Evolutionary conservation across 768 basidiomycete genomes (phyloP), one percentile per base, ranked within the genome.

Genomic region (Lentinus tigrinus): DNA sequence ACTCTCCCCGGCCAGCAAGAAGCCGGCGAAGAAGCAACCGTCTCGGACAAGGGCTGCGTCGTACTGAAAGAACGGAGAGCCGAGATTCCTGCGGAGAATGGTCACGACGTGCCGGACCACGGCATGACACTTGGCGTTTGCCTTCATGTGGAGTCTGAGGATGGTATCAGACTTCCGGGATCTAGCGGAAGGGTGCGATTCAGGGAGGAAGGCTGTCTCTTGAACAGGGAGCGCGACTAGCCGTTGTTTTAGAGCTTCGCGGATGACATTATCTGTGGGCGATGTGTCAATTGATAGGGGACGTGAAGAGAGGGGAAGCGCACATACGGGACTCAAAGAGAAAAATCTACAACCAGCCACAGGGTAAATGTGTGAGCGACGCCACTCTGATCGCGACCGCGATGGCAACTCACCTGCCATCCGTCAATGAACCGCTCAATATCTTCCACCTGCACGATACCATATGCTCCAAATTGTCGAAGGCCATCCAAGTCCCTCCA

Each of bases 11-110:
- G 89, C 90, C 6, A 92, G 80, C 38, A 94, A 74, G 60, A 88
- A 83, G 2, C 85, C 93, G 3, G 91, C 91, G 65, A 89, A 95
- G 78, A 89, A 96, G 66, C 89, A 92, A 3, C 95, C 95, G 65
- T 96, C 94, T 19, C 91, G 83, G 52, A 95, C 85, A 4, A 95
- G 79, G 19, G 89, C 88, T 1, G 93, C 84, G 69, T 98, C 95
- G 79, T 88, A 95, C 64, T 80, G 80, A 68, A 97, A 93, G 63
- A 96, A 82, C 13, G 70, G 59, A 4, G 71, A 83, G 75, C 64
- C 85, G 71, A 76, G 74, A 62, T 69, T 81, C 58, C 56, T 79
- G 74, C 63, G 82, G 71, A 71, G 81, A 77, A 70, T 74, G 72
- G 73, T 34, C 75, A 82, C 55, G 72, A 81, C 71, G 70, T 77